phyloP scores from a whole-genome alignment of 306 rosid genomes.

The Castanea sativa region DNA sequence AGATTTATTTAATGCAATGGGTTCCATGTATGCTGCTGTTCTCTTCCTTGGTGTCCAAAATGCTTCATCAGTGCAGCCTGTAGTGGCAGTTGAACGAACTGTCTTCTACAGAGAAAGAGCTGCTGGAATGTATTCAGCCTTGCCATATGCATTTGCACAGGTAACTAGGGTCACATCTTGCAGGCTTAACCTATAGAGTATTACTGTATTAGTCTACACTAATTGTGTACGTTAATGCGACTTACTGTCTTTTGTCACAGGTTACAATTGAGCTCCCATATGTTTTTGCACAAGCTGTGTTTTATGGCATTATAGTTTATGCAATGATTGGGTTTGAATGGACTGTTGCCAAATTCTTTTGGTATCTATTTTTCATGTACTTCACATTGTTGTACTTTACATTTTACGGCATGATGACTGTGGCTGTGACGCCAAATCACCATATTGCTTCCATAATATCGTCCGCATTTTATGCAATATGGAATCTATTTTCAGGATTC shows the following conservation, averaged over 20 bases:
- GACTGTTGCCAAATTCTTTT: conserved; percentile 50
- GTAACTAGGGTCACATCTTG: conserved; percentile 1
- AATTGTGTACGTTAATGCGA: not conserved
- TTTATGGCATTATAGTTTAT: conserved; percentile 59
- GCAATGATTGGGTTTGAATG: conserved; percentile 82
- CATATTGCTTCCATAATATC: conserved; percentile 66
- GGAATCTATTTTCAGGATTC: conserved; percentile 89
- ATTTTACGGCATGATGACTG: conserved; percentile 81
- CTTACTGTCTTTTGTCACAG: conserved; percentile 21
- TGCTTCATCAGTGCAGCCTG: conserved; percentile 43
- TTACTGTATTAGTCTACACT: no score
- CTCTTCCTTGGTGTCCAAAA: conserved; percentile 45
- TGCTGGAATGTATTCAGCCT: conserved; percentile 47
- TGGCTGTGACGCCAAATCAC: conserved; percentile 71
- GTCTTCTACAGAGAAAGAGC: conserved; percentile 53
- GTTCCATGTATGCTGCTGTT: conserved; percentile 39
- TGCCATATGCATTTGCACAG: conserved; percentile 45
- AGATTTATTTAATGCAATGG: conserved; percentile 47
- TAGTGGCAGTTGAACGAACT: conserved; percentile 47
- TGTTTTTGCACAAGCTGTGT: conserved; percentile 46
- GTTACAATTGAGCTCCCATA: conserved; percentile 70
- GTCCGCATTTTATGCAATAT: conserved; percentile 59
- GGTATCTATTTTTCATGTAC: conserved; percentile 76
- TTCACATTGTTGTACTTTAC: conserved; percentile 74
- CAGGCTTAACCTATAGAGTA: not conserved